Conservation (phyloP, 495 filamentous ascomycete species). For the Daldinia childiae region DNA sequence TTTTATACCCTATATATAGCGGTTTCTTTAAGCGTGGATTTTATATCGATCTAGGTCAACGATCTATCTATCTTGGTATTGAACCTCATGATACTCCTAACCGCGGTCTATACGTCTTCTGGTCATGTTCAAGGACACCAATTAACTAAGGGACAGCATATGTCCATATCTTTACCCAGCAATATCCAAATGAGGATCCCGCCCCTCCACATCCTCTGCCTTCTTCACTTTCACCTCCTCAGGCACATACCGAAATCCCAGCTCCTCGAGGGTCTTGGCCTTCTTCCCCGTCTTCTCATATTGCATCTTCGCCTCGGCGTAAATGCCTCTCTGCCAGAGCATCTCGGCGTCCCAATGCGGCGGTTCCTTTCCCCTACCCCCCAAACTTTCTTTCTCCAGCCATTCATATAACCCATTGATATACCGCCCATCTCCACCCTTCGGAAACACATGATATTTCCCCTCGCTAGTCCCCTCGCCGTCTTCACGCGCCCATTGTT, state of each 20-base stretch:
- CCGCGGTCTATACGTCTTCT: not conserved
- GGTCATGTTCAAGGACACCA: no score
- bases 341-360: slow-evolving; percentile 73
- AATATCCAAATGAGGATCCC: slow-evolving; percentile 15
- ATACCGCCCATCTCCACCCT: slow-evolving; percentile 74
- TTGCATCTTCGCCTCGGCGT: slow-evolving; percentile 54
- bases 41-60: not conserved
- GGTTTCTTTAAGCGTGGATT: not conserved
- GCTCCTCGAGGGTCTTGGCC: slow-evolving; percentile 54
- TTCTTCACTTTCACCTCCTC: slow-evolving; percentile 11
- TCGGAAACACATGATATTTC: slow-evolving; percentile 70
- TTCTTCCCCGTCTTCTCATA: slow-evolving; percentile 55
- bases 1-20: not conserved
- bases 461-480: slow-evolving; percentile 48
- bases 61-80: not conserved
- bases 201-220: slow-evolving; percentile 1
- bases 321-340: slow-evolving; percentile 65
- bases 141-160: no score
- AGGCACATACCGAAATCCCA: slow-evolving; percentile 53
- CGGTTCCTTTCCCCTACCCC: slow-evolving; percentile 53
- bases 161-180: not conserved
- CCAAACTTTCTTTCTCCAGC: slow-evolving; percentile 39
- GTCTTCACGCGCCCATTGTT: slow-evolving; percentile 61
- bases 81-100: not conserved
- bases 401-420: slow-evolving; percentile 76